These are phyloP conservation scores for Phanerodontia chrysosporium DNA, from an alignment of 768 basidiomycete species.

Conservation along the genomic window DNA sequence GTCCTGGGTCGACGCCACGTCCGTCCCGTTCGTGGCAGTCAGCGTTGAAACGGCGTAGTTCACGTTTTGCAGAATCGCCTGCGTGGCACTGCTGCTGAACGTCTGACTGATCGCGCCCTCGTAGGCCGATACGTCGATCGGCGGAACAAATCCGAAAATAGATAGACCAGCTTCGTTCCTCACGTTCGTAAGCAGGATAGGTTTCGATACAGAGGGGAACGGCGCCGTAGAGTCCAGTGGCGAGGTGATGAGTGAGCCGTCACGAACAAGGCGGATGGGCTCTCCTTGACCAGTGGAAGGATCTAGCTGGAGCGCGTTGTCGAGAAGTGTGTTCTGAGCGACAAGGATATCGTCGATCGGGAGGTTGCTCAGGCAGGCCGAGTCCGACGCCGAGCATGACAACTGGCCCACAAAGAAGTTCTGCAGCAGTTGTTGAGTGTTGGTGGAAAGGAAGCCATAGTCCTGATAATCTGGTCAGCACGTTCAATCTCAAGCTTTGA, in stretches of 20 bases:
- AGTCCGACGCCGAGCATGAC: conserved; percentile 41
- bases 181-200: conserved; percentile 68
- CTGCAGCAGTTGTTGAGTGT: conserved; percentile 53
- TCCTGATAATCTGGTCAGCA: conserved; percentile 38
- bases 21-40: conserved; percentile 8
- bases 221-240: conserved; percentile 57
- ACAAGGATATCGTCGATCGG: conserved; percentile 48
- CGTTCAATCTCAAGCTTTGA: conserved; percentile 40
- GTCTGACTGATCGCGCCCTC: conserved; percentile 33
- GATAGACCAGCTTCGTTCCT: conserved; percentile 67
- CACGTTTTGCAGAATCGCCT: conserved; percentile 37
- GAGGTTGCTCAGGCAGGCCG: conserved; percentile 47
- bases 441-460: conserved; percentile 61
- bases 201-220: conserved; percentile 55
- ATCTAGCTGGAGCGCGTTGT: conserved; percentile 41
- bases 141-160: conserved; percentile 43
- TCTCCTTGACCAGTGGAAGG: conserved; percentile 46
- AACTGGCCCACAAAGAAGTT: conserved; percentile 45
- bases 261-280: conserved; percentile 65
- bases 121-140: conserved; percentile 39
- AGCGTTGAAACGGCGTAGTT: conserved; percentile 39
- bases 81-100: conserved; percentile 44
- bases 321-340: conserved; percentile 45
- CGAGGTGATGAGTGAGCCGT: conserved; percentile 65
- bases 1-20: conserved; percentile 28